These are phyloP conservation scores for Aureobasidium zeae DNA, from an alignment of 2,329 filamentous ascomycete genomes.

Conservation along the genomic window DNA sequence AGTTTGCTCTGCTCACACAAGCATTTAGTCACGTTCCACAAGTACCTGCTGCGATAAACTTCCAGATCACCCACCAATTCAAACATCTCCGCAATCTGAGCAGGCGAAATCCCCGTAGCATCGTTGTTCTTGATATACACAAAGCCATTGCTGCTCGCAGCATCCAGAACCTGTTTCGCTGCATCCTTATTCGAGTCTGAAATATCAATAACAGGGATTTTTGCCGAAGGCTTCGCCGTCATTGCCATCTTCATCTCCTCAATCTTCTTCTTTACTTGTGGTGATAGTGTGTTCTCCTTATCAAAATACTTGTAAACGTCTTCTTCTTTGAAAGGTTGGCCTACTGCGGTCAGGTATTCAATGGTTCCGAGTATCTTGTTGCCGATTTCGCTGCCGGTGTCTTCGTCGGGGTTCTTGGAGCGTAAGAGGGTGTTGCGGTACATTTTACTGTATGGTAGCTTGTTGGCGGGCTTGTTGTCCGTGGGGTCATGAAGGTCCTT, in stretches of 20 bases:
- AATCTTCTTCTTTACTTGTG: not conserved
- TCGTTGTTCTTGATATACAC: slow-evolving; percentile 76
- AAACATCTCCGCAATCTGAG: slow-evolving; percentile 64
- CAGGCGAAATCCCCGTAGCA: slow-evolving; percentile 46
- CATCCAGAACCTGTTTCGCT: slow-evolving; percentile 61
- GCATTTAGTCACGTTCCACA: not conserved
- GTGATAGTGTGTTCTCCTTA: too few relatives aligned
- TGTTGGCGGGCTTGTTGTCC: too few relatives aligned
- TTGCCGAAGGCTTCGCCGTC: slow-evolving; percentile 6
- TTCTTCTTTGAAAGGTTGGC: too few relatives aligned
- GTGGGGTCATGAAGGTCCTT: too few relatives aligned
- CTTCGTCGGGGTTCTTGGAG: too few relatives aligned
- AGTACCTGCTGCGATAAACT: not conserved
- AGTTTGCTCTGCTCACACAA: slow-evolving; percentile 25
- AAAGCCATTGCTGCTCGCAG: slow-evolving; percentile 76
- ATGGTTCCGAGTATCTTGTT: too few relatives aligned
- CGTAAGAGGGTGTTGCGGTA: too few relatives aligned
- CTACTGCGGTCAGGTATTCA: too few relatives aligned
- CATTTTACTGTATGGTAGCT: too few relatives aligned
- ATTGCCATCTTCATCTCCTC: not conserved
- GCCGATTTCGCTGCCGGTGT: too few relatives aligned
- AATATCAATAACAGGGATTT: slow-evolving; percentile 77
- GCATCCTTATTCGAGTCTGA: slow-evolving; percentile 52
- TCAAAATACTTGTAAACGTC: too few relatives aligned
- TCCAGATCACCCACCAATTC: slow-evolving; percentile 47